These are phyloP conservation scores for Gossypium davidsonii DNA, from an alignment of 441 rosid species.

Conservation along the genomic window DNA sequence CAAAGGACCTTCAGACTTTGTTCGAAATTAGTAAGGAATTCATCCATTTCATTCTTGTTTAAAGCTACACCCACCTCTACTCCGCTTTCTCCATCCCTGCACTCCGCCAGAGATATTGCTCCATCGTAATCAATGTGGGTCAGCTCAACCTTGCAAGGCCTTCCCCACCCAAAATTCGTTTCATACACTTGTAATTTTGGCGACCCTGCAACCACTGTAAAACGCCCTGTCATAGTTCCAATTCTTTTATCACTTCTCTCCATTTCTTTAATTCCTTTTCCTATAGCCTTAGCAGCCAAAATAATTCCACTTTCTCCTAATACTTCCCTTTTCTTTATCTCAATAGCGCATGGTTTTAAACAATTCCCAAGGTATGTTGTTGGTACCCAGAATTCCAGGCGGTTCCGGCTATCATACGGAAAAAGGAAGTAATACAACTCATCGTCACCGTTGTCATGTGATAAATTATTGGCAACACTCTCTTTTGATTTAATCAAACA, in stretches of 20 bases:
- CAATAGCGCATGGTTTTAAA: neutral
- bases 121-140: slow-evolving; percentile 23
- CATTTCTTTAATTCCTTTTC: slow-evolving; percentile 20
- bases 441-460: neutral
- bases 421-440: neutral
- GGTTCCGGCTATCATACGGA: neutral
- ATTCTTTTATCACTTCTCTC: slow-evolving; percentile 1
- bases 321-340: slow-evolving; percentile 19
- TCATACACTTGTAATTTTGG: slow-evolving; percentile 31
- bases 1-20: slow-evolving; percentile 1
- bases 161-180: slow-evolving; percentile 51
- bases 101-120: slow-evolving; percentile 19
- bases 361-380: slow-evolving; percentile 39
- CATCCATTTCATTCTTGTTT: slow-evolving; percentile 19
- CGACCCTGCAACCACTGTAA: slow-evolving; percentile 22
- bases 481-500: slow-evolving; percentile 18
- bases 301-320: slow-evolving; percentile 24
- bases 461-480: neutral
- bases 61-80: slow-evolving; percentile 36
- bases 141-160: slow-evolving; percentile 24
- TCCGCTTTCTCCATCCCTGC: slow-evolving; percentile 25
- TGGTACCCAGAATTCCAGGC: slow-evolving; percentile 18
- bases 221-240: slow-evolving; percentile 5
- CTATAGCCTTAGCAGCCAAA: slow-evolving; percentile 28
- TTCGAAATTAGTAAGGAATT: slow-evolving; percentile 15